Percentiles rank a stretch among this genome's conserved stretches.
Conservation (phyloP, 805 yeast genomes). For the Suhomyces vadensis region DNA sequence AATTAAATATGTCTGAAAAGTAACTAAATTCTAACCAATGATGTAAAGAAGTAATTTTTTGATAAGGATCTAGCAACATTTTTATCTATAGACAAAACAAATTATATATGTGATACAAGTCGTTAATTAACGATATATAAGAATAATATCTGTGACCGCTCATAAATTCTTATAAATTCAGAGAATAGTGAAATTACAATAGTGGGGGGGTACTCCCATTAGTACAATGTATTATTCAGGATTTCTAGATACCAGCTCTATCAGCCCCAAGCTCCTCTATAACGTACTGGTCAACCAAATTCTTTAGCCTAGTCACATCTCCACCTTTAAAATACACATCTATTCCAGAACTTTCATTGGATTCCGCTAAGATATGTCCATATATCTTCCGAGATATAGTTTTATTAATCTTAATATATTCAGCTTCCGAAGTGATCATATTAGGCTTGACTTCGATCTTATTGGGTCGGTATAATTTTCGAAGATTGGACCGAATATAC, state of each 20-base stretch:
- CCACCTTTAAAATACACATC: conserved; percentile 20
- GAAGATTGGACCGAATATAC: conserved; percentile 52
- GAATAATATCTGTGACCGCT: too few species aligned
- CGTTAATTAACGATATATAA: too few species aligned
- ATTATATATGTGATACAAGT: too few species aligned
- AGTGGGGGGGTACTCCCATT: too few species aligned
- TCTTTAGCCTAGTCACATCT: conserved; percentile 17
- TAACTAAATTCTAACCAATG: neutral
- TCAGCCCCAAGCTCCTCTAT: conserved; percentile 18
- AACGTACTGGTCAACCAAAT: conserved; percentile 27
- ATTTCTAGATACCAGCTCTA: neutral
- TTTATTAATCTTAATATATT: conserved; percentile 63
- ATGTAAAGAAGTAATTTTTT: too few species aligned
- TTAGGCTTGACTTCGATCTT: conserved; percentile 3
- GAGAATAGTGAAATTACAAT: too few species aligned
- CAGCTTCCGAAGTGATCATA: conserved; percentile 30
- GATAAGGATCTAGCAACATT: too few species aligned
- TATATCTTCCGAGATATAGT: conserved; percentile 62
- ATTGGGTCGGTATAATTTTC: conserved; percentile 45
- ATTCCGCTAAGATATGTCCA: conserved; percentile 23
- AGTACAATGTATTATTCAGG: too few species aligned
- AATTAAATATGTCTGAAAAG: neutral
- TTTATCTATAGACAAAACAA: too few species aligned
- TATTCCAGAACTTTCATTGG: conserved; percentile 3
- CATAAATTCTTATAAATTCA: too few species aligned